Evolutionary conservation across 2,329 filamentous ascomycete species (phyloP), one percentile per base, ranked within the genome.

Genomic region (Cryphonectria nitschkei): DNA sequence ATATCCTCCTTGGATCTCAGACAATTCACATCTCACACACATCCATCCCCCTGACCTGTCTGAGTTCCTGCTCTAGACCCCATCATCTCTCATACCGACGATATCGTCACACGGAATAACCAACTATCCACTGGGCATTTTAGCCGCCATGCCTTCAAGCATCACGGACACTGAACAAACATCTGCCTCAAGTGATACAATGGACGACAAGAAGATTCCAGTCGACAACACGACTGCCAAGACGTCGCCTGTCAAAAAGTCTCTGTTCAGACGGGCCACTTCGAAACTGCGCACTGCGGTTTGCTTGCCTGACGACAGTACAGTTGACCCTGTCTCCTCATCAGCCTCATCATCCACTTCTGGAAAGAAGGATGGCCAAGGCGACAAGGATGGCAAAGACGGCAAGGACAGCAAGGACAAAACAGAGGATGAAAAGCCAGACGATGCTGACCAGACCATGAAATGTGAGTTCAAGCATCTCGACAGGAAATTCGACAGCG

Each of bases 391-490:
- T 3, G 43, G 41, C n/a, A 32, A 60, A 46, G 74, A 75, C 16
- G 62, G 65, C 19, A 56, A 58, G 54, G 43, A 56, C 5, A 26
- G 29, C n/a, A 63, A 63, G 58, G 34, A 43, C 11, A 39, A 34
- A 11, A 16, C 74, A 70, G 37, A 58, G 3, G 37, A 58, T 11
- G 41, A 74, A 70, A 60, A 67, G 22, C 29, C 56, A 26, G 64
- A 34, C 22, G 74, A 75, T 56, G 72, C 76, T 43, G 73, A 77
- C 61, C 74, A 75, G 13, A 76, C 75, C 29, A 77, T 77, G 76
- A 75, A 74, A 43, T 64, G 74, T 26, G 76, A 78, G 68, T 74
- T 80, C 68, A 79, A 79, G 70, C 76, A 80, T 64, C 76, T 80
- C 22, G 78, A 80, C 63, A 77, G 75, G 63, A 78, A 76, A 32